Conservation (phyloP, 2,329 filamentous ascomycete species). For the Colletotrichum spinosum region DNA sequence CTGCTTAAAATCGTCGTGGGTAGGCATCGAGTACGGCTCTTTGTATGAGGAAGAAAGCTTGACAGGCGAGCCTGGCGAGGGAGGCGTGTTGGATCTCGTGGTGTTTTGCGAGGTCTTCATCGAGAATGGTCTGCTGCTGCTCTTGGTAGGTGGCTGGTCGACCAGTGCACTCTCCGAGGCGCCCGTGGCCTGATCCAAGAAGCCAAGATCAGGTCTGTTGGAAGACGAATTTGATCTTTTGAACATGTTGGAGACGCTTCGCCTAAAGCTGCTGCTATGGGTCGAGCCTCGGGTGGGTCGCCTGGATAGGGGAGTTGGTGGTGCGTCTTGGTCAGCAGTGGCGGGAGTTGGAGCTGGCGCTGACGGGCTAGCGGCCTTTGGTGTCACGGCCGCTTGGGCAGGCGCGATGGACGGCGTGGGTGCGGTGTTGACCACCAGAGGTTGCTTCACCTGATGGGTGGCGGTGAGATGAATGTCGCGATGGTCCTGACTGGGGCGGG, state of each 20-base stretch:
- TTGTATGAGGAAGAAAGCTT: conserved; percentile 51
- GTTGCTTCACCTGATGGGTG: conserved; percentile 31
- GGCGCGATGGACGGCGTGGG: conserved; percentile 25
- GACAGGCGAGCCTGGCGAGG: conserved; percentile 60
- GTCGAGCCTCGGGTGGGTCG: conserved; percentile 56
- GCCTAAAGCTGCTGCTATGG: conserved; percentile 54
- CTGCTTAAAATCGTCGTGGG: conserved; percentile 58
- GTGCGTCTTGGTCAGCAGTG: conserved; percentile 42
- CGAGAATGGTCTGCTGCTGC: conserved; percentile 49
- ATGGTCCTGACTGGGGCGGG: conserved; percentile 54
- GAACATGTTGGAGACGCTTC: conserved; percentile 63
- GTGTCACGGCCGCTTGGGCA: conserved; percentile 19
- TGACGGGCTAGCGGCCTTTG: conserved; percentile 17
- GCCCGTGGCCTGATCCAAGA: conserved; percentile 38
- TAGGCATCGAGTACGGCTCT: conserved; percentile 51
- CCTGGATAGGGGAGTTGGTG: conserved; percentile 48
- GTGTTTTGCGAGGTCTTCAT: conserved; percentile 58
- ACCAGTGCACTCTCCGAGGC: conserved; percentile 40
- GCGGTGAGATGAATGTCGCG: conserved; percentile 46
- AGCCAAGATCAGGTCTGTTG: conserved; percentile 40
- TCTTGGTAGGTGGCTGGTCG: conserved; percentile 29
- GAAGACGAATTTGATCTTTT: conserved; percentile 55
- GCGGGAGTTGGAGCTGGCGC: conserved; percentile 24
- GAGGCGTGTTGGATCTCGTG: conserved; percentile 61
- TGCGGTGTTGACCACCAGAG: conserved; percentile 31